These are phyloP conservation scores for Phylloporus rhodoxanthus DNA, from an alignment of 768 basidiomycete genomes.

Conservation along the genomic window DNA sequence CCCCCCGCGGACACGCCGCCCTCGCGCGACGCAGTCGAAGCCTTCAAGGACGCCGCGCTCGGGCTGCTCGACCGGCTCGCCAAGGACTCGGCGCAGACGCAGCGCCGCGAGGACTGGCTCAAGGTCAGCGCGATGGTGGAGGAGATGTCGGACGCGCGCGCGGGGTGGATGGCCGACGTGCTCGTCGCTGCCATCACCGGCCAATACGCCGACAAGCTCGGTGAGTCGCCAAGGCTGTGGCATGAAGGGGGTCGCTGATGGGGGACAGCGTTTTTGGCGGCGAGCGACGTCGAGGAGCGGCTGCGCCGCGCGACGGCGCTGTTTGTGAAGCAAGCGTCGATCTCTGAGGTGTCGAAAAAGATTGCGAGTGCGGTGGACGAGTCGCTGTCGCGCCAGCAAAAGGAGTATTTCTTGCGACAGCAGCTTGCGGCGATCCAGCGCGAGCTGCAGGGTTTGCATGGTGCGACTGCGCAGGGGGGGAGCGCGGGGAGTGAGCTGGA, in stretches of 20 bases:
- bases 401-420: constrained; percentile 80
- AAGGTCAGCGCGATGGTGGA: constrained; percentile 70
- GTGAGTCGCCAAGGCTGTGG: constrained; percentile 40
- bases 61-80: constrained; percentile 62
- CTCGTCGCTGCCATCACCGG: constrained; percentile 52
- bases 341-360: constrained; percentile 76
- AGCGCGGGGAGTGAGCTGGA: constrained; percentile 48
- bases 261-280: constrained; percentile 51
- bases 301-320: constrained; percentile 63
- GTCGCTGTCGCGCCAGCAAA: constrained; percentile 81
- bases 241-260: neutral
- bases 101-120: constrained; percentile 59
- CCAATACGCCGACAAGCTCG: constrained; percentile 67
- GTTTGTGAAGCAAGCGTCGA: constrained; percentile 69
- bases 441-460: constrained; percentile 58
- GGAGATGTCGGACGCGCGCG: constrained; percentile 56
- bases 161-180: constrained; percentile 74
- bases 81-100: constrained; percentile 36
- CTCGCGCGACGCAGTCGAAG: constrained; percentile 48
- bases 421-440: constrained; percentile 77
- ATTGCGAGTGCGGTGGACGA: constrained; percentile 78
- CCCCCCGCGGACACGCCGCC: constrained; percentile 40
- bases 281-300: constrained; percentile 55
- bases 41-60: constrained; percentile 65
- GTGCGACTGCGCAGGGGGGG: constrained; percentile 22